phyloP scores from a whole-genome alignment of 495 filamentous ascomycete genomes.

The Penicillium steckii region DNA sequence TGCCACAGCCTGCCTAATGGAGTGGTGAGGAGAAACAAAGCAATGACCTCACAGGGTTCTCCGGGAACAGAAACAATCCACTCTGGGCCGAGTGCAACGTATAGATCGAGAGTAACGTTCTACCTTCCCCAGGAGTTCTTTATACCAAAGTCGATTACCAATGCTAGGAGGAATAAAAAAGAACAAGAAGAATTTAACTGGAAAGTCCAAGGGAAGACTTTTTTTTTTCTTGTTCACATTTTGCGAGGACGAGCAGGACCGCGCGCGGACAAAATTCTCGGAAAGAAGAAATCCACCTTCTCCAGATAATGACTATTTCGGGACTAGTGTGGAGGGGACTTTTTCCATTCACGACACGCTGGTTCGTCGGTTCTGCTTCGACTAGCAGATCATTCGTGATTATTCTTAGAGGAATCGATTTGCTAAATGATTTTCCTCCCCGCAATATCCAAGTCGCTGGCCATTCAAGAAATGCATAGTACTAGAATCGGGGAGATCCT shows the following conservation, averaged over 20 bases:
- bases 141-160: background rate
- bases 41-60: conserved; percentile 4
- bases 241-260: too few species aligned
- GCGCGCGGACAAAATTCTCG: background rate
- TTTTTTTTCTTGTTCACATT: background rate
- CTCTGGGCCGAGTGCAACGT: background rate
- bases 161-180: background rate
- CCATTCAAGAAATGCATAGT: background rate
- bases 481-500: background rate
- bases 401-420: conserved; percentile 19
- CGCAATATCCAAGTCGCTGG: background rate
- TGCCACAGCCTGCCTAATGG: background rate
- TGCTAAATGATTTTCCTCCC: conserved; percentile 16
- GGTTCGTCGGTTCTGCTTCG: conserved; percentile 1
- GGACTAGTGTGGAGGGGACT: conserved; percentile 22
- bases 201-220: background rate
- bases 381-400: conserved; percentile 5
- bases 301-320: conserved; percentile 24
- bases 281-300: conserved; percentile 7
- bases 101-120: background rate
- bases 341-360: background rate
- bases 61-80: too few species aligned
- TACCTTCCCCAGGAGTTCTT: background rate
- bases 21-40: background rate
- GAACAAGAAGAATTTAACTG: background rate